Evolutionary conservation across 495 filamentous ascomycete genomes (phyloP), one percentile per base, ranked within the genome.

Genomic region (Elaphomyces granulatus): DNA sequence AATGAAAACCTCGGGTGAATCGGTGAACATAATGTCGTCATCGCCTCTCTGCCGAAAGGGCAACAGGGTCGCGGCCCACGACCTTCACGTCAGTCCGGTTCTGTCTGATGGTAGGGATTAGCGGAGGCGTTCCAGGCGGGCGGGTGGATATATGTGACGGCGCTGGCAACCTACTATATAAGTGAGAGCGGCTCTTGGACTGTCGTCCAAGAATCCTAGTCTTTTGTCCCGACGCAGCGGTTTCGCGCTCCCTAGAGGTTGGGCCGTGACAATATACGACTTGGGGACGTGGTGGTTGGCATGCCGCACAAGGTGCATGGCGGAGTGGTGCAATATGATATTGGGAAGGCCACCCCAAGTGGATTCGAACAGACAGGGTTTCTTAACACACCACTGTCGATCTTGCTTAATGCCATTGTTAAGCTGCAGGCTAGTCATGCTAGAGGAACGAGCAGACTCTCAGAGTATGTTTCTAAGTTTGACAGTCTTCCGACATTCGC

Each of bases 101-200:
- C 37, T 46, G 58, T 15, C 47, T 75, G 28, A 63, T 71, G 49
- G 63, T 72, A 7, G 67, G 65, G 8, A 64, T 68, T 34, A 63
- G 56, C 10, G 64, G 63, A 17, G 65, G 61, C 2, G 49, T 59
- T 2, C 61, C 63, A 14, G 26, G 20, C 23, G 28, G 15, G 17
- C 39, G 46, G 12, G 37, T 49, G 21, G 62, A 68, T 39, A 55
- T 70, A n/a, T n/a, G n/a, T n/a, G n/a, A n/a, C n/a, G n/a, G n/a
- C n/a, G n/a, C n/a, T n/a, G n/a, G n/a, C n/a, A n/a, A n/a, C n/a
- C n/a, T n/a, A n/a, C n/a, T n/a, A n/a, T n/a, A n/a, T n/a, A n/a
- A n/a, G n/a, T n/a, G n/a, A n/a, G n/a, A n/a, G n/a, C n/a, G n/a
- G n/a, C n/a, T n/a, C n/a, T n/a, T n/a, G n/a, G n/a, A n/a, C n/a